A percentile compares a stretch with the other conserved stretches of the same genome.
phyloP scores from a whole-genome alignment of 192 early-diverging fungal species.

The Piromyces finnis region DNA sequence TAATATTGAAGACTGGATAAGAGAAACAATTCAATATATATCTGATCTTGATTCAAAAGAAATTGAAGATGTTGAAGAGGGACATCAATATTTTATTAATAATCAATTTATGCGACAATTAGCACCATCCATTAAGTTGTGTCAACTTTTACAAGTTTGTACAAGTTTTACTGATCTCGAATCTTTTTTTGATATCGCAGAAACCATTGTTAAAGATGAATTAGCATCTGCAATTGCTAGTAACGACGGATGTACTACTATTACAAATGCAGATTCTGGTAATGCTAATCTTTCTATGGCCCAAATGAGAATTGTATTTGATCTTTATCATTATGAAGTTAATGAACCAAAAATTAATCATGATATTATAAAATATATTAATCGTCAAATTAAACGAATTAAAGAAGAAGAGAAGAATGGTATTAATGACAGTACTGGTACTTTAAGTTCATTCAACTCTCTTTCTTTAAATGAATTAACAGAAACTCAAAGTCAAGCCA shows the following conservation, averaged over 20 bases:
- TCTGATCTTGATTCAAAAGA: constrained; percentile 5
- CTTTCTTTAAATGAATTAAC: constrained; percentile 1
- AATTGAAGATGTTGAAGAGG: constrained; percentile 5
- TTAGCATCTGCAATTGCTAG: neutral
- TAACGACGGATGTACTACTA: constrained; percentile 9
- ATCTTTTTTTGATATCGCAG: constrained; percentile 53
- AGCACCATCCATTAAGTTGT: constrained; percentile 52
- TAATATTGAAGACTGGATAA: constrained; percentile 69
- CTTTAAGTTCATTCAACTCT: neutral
- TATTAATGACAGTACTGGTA: neutral
- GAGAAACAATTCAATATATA: constrained; percentile 20
- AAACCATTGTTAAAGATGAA: constrained; percentile 3
- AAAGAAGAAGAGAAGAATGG: constrained; percentile 12
- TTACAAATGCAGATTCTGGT: neutral
- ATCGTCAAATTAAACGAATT: neutral
- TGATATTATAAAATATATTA: constrained; percentile 58
- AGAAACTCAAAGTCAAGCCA: neutral
- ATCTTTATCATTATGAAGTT: constrained; percentile 75
- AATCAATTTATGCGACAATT: neutral
- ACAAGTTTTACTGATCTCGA: constrained; percentile 53
- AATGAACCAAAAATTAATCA: constrained; percentile 49
- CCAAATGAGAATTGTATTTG: constrained; percentile 54
- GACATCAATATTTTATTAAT: constrained; percentile 12
- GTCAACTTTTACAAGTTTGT: constrained; percentile 65
- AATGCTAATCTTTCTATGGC: constrained; percentile 19